phyloP scores from a whole-genome alignment of 345 rosid genomes.

The Leavenworthia alabamica region DNA sequence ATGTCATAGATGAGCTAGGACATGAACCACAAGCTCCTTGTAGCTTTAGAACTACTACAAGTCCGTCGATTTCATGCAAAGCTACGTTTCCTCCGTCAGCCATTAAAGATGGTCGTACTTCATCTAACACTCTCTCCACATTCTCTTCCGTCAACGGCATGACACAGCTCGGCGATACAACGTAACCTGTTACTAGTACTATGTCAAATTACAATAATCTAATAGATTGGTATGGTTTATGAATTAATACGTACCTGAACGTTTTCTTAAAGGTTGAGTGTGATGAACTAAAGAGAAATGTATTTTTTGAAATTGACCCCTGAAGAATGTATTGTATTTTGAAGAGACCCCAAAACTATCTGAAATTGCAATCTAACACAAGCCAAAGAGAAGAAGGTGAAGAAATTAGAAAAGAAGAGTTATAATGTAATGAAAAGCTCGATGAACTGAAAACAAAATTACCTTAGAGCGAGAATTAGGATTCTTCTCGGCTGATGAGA shows the following conservation, averaged over 20 bases:
- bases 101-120: conserved; percentile 83
- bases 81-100: conserved; percentile 97
- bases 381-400: no score
- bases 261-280: conserved; percentile 25
- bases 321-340: conserved; percentile 37
- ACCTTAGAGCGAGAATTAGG: conserved; percentile 26
- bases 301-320: conserved; percentile 39
- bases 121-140: conserved; percentile 81
- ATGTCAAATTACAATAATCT: conserved; percentile 7
- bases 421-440: background rate
- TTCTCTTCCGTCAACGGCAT: conserved; percentile 84
- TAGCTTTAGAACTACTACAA: conserved; percentile 77
- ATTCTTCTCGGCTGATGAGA: conserved; percentile 30
- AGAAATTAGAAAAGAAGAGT: background rate
- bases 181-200: conserved; percentile 34
- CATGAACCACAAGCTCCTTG: conserved; percentile 98
- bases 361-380: conserved; percentile 40
- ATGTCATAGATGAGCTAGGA: conserved; percentile 92
- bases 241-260: no score
- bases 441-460: background rate
- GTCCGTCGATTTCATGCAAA: conserved; percentile 89
- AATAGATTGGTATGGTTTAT: background rate
- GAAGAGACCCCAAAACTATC: conserved; percentile 40
- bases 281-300: conserved; percentile 20
- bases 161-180: conserved; percentile 54